Evolutionary conservation across 805 yeast species (phyloP).

Genomic region (Candida ulmi): DNA sequence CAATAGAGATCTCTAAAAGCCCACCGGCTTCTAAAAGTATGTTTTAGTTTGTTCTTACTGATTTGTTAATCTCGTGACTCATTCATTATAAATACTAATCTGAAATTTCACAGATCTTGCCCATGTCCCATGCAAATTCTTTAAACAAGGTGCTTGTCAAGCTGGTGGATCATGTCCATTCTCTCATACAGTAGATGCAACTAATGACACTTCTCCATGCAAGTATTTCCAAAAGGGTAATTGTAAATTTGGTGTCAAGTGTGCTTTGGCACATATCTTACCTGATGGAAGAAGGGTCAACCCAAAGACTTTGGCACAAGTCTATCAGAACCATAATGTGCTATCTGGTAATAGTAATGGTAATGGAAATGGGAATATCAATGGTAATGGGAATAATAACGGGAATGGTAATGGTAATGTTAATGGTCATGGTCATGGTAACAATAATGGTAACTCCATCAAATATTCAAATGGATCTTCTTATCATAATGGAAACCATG

Average conservation of each 20-base stretch:
- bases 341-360: neutral
- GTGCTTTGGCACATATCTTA: constrained; percentile 87
- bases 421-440: neutral
- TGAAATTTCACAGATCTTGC: constrained; percentile 75
- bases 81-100: too few species aligned
- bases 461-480: too few species aligned
- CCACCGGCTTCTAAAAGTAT: constrained; percentile 20
- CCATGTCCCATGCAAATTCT: constrained; percentile 97
- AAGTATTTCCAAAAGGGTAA: constrained; percentile 95
- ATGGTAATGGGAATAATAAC: neutral
- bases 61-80: too few species aligned
- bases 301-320: constrained; percentile 35
- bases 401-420: constrained; percentile 2
- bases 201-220: constrained; percentile 59
- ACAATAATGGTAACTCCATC: too few species aligned
- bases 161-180: constrained; percentile 93
- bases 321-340: constrained; percentile 18
- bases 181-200: constrained; percentile 59
- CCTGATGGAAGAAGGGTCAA: constrained; percentile 87
- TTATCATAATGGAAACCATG: too few species aligned
- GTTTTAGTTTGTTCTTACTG: constrained; percentile 2
- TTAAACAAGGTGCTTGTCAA: constrained; percentile 87
- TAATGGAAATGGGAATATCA: neutral
- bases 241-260: constrained; percentile 90
- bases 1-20: constrained; percentile 19